phyloP scores from a whole-genome alignment of 208 protist species.

The Angomonas deanei region DNA sequence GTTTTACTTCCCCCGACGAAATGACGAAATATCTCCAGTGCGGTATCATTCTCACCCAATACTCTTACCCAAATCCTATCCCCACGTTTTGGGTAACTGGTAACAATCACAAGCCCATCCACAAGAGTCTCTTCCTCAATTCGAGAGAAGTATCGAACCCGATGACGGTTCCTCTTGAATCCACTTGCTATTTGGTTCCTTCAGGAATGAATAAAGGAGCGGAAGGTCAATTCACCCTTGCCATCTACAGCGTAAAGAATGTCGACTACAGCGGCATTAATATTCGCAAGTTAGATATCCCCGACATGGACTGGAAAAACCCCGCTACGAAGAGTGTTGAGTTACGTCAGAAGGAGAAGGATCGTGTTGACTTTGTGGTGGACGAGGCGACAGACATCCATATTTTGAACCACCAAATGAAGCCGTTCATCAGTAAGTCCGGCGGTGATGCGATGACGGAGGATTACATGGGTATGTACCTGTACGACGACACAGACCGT shows the following conservation, averaged over 20 bases:
- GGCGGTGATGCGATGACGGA: conserved; percentile 69
- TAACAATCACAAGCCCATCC: conserved; percentile 56
- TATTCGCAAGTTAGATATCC: conserved; percentile 29
- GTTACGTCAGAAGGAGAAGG: conserved; percentile 38
- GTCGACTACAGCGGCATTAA: conserved; percentile 36
- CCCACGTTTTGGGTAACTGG: conserved; percentile 60
- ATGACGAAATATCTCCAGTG: conserved; percentile 57
- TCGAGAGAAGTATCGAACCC: conserved; percentile 56
- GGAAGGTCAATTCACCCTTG: conserved; percentile 39
- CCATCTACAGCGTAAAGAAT: conserved; percentile 40
- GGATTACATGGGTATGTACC: conserved; percentile 79
- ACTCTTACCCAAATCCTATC: conserved; percentile 25
- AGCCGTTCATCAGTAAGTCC: conserved; percentile 33
- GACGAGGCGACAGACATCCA: conserved; percentile 63
- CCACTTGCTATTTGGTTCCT: conserved; percentile 66
- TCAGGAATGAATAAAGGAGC: conserved; percentile 50
- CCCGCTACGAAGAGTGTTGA: conserved; percentile 30
- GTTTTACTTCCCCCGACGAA: conserved; percentile 30
- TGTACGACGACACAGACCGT: conserved; percentile 60
- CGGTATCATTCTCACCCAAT: conserved; percentile 40
- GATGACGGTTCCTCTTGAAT: conserved; percentile 48
- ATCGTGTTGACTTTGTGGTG: conserved; percentile 73
- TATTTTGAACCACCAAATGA: conserved; percentile 62
- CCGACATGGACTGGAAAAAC: conserved; percentile 32
- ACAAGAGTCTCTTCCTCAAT: conserved; percentile 77